phyloP scores from a whole-genome alignment of 176 grass and related monocot species.

The Tillandsia fasciculata region DNA sequence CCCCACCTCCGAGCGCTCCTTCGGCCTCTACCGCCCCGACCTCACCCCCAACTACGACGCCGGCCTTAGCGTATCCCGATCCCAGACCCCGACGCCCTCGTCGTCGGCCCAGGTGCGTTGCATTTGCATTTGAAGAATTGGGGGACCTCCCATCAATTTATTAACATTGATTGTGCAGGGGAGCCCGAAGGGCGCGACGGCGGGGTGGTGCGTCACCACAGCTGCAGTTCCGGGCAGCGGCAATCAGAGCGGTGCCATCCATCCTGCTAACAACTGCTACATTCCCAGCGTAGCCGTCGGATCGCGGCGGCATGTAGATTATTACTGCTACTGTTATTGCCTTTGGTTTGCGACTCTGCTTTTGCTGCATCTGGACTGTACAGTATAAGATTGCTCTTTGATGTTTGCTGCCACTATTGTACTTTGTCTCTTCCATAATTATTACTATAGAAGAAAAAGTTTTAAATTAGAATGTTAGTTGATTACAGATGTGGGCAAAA shows the following conservation, averaged over 20 bases:
- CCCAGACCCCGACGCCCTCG: constrained; percentile 19
- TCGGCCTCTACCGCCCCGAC: constrained; percentile 69
- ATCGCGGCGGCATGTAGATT: not conserved
- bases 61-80: constrained; percentile 36
- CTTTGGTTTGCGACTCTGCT: constrained; percentile 22
- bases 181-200: constrained; percentile 7
- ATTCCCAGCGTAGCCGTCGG: constrained; percentile 16
- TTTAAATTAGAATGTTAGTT: too few relatives aligned
- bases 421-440: too few relatives aligned
- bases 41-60: constrained; percentile 68
- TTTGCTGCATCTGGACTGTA: not conserved
- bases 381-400: too few relatives aligned
- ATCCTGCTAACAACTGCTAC: constrained; percentile 27
- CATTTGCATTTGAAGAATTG: not conserved
- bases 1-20: constrained; percentile 66
- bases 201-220: constrained; percentile 32
- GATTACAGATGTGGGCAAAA: too few relatives aligned
- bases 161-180: constrained; percentile 6
- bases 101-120: constrained; percentile 26
- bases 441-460: too few relatives aligned
- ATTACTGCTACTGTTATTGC: not conserved
- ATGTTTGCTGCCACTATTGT: too few relatives aligned
- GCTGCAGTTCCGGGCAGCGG: constrained; percentile 22
- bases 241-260: constrained; percentile 20
- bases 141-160: too few relatives aligned